Base-by-base conservation (phyloP, 768 basidiomycete species). In the Pleurotus tuoliensis region DNA sequence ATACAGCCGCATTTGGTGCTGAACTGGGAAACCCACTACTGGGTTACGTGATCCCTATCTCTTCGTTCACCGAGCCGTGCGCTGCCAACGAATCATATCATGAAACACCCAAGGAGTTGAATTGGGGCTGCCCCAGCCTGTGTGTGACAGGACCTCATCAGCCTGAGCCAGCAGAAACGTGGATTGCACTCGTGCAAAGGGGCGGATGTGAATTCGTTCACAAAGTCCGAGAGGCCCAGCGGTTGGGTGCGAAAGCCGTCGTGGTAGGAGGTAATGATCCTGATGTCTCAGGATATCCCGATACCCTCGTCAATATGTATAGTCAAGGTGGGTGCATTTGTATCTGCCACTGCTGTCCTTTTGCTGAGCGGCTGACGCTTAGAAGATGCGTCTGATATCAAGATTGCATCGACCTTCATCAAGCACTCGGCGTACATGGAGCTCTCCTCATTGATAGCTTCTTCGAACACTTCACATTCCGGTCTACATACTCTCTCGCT, bases 151-250 rank as follows among this genome's bases (percentile, higher is more conserved):
- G 86, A 1, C 72, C 78, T 2, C 66, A 82, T 58, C 69, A 76
- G 15, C 91, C 90, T 0, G 79, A 81, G 56, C 74, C 71, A 18
- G 75, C 79, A 11, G 91, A 92, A 56, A 76, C 84, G 8, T 95
- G 92, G 89, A 91, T 98, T 67, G 96, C 93, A 0, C 80, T 98
- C 49, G 87, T 97, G 0, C 89, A 96, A 69, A 77, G 96, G 40
- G 95, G 95, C 1, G 73, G 83, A 52, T 98, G 96, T 69, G 86
- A 93, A 57, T 98, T 98, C 66, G 87, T 91, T 9, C 87, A 86
- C 64, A 98, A 98, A 76, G 92, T 86, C 38, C 73, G 87, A 47
- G 83, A 85, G 62, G 88, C 86, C 5, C 81, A 85, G 65, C 67
- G 77, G 44, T 73, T 92, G 18, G 94, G 94, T 8, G 94, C 95